Conservation (phyloP, 495 filamentous ascomycete species). For the Talaromyces proteolyticus region DNA sequence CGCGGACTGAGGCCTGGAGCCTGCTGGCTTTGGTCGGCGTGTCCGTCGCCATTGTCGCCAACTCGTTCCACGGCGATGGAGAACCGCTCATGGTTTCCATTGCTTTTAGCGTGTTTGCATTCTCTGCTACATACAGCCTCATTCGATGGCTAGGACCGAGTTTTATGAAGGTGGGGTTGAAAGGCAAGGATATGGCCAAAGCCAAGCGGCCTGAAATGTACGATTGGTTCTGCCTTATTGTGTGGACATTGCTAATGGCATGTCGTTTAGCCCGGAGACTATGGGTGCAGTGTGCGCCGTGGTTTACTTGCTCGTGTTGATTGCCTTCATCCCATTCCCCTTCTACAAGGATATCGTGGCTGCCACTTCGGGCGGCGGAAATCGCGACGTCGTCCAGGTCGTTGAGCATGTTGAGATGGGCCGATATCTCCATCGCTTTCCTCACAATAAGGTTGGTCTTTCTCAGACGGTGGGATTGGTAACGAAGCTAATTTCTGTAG, state of each 20-base stretch:
- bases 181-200: slow-evolving; percentile 89
- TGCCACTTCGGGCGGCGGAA: slow-evolving; percentile 91
- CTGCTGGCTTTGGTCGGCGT: slow-evolving; percentile 63
- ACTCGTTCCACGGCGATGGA: slow-evolving; percentile 80
- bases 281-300: slow-evolving; percentile 97
- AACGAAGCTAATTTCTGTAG: slow-evolving; percentile 32
- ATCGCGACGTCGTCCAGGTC: slow-evolving; percentile 73
- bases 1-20: slow-evolving; percentile 60
- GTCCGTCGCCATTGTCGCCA: slow-evolving; percentile 68
- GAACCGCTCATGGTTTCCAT: slow-evolving; percentile 85
- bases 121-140: slow-evolving; percentile 70
- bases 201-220: slow-evolving; percentile 67
- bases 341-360: slow-evolving; percentile 98
- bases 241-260: slow-evolving; percentile 10
- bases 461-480: neutral
- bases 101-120: slow-evolving; percentile 80
- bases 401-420: slow-evolving; percentile 64
- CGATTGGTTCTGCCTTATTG: slow-evolving; percentile 12
- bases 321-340: slow-evolving; percentile 90
- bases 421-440: slow-evolving; percentile 82
- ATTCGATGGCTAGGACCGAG: slow-evolving; percentile 92
- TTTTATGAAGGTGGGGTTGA: slow-evolving; percentile 84
- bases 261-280: slow-evolving; percentile 69
- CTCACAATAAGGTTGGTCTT: slow-evolving; percentile 74
- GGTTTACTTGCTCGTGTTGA: slow-evolving; percentile 81